Evolutionary conservation across 1,284 basidiomycete species (phyloP), one percentile per base, ranked within the genome.

Genomic region (Violaceomyces palustris): DNA sequence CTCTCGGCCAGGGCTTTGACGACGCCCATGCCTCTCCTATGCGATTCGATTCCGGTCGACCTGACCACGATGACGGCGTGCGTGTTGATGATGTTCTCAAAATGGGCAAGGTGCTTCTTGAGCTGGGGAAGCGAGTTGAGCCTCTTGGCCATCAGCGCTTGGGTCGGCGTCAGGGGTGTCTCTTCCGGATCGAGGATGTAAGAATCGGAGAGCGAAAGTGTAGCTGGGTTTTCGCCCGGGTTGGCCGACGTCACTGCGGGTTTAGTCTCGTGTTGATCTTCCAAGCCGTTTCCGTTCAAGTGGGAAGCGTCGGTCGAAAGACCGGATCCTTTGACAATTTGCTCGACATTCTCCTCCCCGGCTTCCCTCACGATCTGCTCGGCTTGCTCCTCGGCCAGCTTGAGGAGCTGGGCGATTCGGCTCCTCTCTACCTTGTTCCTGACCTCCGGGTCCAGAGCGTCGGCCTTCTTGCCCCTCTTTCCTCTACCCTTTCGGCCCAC

Each of bases 51-150:
- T 17, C 35, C 37, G 9, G 33, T 17, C 14, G 14, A 12, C 6
- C 29, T 4, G n/a, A 54, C 50, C 23, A 67, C 60, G 40, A 67
- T 62, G 49, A 65, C 50, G 8, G 64, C 63, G 26, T 65, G 64
- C 2, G 47, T 39, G 40, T 65, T 67, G 15, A 51, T 38, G 2
- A 67, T 45, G 23, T 53, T 50, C 10, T 52, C 38, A n/a, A 60
- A 57, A 34, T 59, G 59, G 2, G 46, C 55, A 6, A 61, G 39
- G 30, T 55, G 54, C 34, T 67, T 67, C 7, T 42, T 31, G 6
- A 65, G 32, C 4, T 45, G 46, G 11, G 57, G 60, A 0, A 65
- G 42, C 36, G 52, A 28, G 54, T 63, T 65, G 28, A 63, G 43
- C 15, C 41, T 47, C 11, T 35, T 5, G 11, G 39, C 17, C 27